Evolutionary conservation across 2,329 filamentous ascomycete genomes (phyloP), one percentile per base, ranked within the genome.

Genomic region (Aspergillus uvarum): DNA sequence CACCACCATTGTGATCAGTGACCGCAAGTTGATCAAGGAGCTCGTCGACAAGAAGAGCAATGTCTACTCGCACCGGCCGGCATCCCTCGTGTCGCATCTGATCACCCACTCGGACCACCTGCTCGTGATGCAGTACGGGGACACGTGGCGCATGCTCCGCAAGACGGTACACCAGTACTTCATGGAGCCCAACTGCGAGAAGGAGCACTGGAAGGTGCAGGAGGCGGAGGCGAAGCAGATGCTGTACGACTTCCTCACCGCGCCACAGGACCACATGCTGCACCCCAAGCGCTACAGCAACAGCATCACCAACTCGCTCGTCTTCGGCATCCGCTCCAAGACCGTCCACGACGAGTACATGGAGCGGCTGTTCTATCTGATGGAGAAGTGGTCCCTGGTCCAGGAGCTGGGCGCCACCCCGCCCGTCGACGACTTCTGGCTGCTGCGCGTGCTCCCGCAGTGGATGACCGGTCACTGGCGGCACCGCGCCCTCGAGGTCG

Each of bases 171-270:
- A 82, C 58, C 75, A 79, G 53, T 70, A 76, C 59, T 76, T 81
- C 57, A 82, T 74, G 66, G 80, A 82, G 66, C 73, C 67, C 29
- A 75, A 77, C 62, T 71, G 77, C 11, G 78, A 82, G 51, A 77
- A 77, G 57, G 60, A 77, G 11, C 76, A 83, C 62, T 59, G 79
- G 4, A 61, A 66, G 1, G 58, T 83, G 0, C 73, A 78, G 54
- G 73, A 84, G 60, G 81, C 81, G 2, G 82, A 84, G 67, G 77
- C 76, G 1, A 70, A 70, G 3, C 80, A 83, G 65, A 77, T 83
- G 72, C 61, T 82, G 5, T 53, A 29, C n/a, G 59, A 16, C 65
- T 70, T 22, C 79, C 83, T 62, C 78, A 78, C 61, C 58, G 79
- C 19, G 51, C 72, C 3, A 51, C 69, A 3, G 77, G 63, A 79